Percentiles rank a stretch among this genome's conserved stretches.
phyloP scores from a whole-genome alignment of 352 stramenopile species.

The Pythium oligandrum region DNA sequence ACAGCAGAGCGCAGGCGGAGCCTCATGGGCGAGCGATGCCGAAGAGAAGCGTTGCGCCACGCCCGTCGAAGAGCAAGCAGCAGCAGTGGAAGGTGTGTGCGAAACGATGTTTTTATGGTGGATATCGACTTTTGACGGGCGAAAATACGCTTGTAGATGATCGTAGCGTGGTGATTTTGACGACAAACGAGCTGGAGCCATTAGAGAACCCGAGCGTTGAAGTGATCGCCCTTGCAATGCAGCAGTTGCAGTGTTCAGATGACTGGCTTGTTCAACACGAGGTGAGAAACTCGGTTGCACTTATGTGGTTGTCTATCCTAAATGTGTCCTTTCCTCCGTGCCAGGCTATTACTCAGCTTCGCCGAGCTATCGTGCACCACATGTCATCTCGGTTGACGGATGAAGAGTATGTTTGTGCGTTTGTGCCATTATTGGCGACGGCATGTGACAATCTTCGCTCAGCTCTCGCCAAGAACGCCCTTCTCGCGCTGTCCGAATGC shows the following conservation, averaged over 20 bases:
- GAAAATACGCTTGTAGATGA: constrained; percentile 15
- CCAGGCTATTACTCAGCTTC: constrained; percentile 39
- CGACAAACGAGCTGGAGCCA: constrained; percentile 18
- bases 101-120: background rate
- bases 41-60: constrained; percentile 11
- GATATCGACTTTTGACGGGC: background rate
- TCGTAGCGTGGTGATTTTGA: constrained; percentile 12
- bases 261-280: constrained; percentile 70
- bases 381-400: constrained; percentile 11
- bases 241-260: constrained; percentile 23
- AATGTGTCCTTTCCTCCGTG: background rate
- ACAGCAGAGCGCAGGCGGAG: background rate
- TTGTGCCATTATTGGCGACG: constrained; percentile 31
- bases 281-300: constrained; percentile 8
- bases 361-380: constrained; percentile 57
- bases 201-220: constrained; percentile 8
- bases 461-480: constrained; percentile 61
- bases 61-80: background rate
- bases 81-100: background rate
- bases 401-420: constrained; percentile 14
- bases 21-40: background rate
- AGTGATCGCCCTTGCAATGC: constrained; percentile 12
- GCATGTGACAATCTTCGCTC: constrained; percentile 66
- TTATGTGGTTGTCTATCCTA: background rate
- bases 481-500: constrained; percentile 56